Percentiles rank a stretch among this genome's conserved stretches.
Conservation (phyloP, 257 asterid species). For the Nicotiana attenuata region DNA sequence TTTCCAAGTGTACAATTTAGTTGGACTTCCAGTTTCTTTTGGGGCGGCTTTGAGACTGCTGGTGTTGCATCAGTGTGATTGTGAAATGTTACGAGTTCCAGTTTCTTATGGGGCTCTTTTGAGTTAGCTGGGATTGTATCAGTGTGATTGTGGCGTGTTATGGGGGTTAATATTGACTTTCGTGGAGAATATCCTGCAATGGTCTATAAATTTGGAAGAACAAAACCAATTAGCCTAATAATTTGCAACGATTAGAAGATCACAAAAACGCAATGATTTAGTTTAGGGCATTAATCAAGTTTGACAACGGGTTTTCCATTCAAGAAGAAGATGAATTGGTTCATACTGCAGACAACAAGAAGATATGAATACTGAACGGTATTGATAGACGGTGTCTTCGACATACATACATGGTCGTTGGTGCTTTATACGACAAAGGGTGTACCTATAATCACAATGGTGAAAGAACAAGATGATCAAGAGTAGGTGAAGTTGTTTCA, state of each 20-base stretch:
- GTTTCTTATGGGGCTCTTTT: background rate
- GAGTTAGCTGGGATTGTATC: slow-evolving; percentile 7
- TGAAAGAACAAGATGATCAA: background rate
- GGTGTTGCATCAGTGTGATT: slow-evolving; percentile 6
- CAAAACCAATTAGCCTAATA: background rate
- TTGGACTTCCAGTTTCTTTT: slow-evolving; percentile 22
- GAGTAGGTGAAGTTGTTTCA: background rate
- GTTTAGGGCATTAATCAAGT: no score
- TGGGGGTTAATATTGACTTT: slow-evolving; percentile 21
- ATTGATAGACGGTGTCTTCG: background rate
- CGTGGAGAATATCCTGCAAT: slow-evolving; percentile 27
- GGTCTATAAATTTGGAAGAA: slow-evolving; percentile 29
- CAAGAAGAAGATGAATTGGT: slow-evolving; percentile 4
- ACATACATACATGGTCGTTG: background rate
- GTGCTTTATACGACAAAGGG: background rate
- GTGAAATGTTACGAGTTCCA: slow-evolving; percentile 17
- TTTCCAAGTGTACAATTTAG: slow-evolving; percentile 29
- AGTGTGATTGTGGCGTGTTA: slow-evolving; percentile 3
- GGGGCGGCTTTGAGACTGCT: slow-evolving; percentile 3
- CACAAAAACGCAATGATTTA: no score
- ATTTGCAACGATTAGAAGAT: no score
- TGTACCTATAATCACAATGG: background rate
- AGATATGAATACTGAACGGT: background rate
- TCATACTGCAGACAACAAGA: background rate
- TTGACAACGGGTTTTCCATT: background rate